phyloP scores from a whole-genome alignment of 1,284 basidiomycete species.

The Ustilago tritici region DNA sequence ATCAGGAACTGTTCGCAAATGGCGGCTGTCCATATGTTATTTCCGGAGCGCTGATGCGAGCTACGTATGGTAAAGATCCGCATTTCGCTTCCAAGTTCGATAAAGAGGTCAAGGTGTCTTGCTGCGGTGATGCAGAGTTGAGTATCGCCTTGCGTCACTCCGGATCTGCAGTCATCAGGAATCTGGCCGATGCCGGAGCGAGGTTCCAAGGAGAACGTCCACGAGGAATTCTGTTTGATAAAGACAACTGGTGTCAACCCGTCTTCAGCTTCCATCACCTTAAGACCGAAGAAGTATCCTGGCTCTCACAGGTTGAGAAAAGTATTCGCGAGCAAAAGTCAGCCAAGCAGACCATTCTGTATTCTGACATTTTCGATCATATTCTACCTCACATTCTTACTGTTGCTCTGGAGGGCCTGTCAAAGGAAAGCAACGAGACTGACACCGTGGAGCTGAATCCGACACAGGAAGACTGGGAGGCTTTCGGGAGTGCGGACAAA shows the following conservation, averaged over 20 bases:
- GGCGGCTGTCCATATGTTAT: constrained; percentile 40
- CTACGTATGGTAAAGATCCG: constrained; percentile 24
- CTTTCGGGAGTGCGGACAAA: constrained; percentile 14
- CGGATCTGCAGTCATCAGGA: constrained; percentile 11
- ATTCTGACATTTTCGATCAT: constrained; percentile 30
- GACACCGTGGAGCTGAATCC: constrained; percentile 20
- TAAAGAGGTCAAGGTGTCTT: constrained; percentile 15
- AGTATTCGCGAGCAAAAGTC: constrained; percentile 13
- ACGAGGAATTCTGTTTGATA: constrained; percentile 23
- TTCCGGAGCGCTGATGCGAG: constrained; percentile 38
- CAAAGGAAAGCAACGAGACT: not conserved
- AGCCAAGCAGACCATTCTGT: constrained; percentile 14
- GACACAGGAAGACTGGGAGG: constrained; percentile 24
- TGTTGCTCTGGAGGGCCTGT: not conserved
- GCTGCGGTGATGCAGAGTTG: constrained; percentile 47
- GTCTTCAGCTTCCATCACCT: constrained; percentile 40
- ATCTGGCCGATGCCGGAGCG: constrained; percentile 16
- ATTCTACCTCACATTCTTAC: constrained; percentile 13
- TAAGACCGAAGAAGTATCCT: constrained; percentile 15
- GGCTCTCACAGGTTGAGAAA: constrained; percentile 10
- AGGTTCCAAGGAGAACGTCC: constrained; percentile 29
- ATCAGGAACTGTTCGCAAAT: constrained; percentile 36
- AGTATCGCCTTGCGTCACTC: constrained; percentile 31
- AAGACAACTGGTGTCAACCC: constrained; percentile 31
- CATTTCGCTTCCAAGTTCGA: constrained; percentile 33